Evolutionary conservation across 331 rosid genomes (phyloP).

Genomic region (Ulmus americana): DNA sequence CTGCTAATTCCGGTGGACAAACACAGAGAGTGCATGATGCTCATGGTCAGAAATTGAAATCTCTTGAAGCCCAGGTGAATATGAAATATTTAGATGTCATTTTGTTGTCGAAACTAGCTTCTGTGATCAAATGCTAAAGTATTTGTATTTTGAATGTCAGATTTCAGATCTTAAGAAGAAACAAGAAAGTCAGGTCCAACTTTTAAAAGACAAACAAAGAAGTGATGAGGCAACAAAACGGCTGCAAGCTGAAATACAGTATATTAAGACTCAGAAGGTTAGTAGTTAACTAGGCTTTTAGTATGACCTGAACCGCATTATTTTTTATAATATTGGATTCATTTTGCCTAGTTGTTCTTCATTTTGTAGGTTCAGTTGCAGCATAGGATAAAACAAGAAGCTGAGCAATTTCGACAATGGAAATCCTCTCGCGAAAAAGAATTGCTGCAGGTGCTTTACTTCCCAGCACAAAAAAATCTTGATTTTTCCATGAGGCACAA

Average conservation of each 20-base stretch:
- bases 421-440: conserved; percentile 75
- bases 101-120: conserved; percentile 6
- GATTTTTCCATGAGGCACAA: no score
- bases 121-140: neutral
- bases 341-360: conserved; percentile 7
- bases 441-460: conserved; percentile 59
- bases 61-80: conserved; percentile 59
- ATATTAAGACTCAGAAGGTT: conserved; percentile 72
- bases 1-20: conserved; percentile 46
- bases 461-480: neutral
- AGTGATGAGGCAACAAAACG: conserved; percentile 76
- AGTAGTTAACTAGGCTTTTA: conserved; percentile 15
- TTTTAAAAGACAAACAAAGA: conserved; percentile 62
- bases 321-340: conserved; percentile 11
- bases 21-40: conserved; percentile 48
- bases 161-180: conserved; percentile 67
- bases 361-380: conserved; percentile 65
- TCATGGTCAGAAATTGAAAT: conserved; percentile 54
- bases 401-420: conserved; percentile 81
- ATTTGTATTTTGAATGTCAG: conserved; percentile 30
- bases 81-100: conserved; percentile 5
- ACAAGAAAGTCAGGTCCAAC: conserved; percentile 71
- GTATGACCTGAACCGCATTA: neutral
- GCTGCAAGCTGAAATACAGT: conserved; percentile 70
- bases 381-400: conserved; percentile 72